These are phyloP conservation scores for Capsicum chinense DNA, from an alignment of 257 asterid genomes.

Conservation along the genomic window DNA sequence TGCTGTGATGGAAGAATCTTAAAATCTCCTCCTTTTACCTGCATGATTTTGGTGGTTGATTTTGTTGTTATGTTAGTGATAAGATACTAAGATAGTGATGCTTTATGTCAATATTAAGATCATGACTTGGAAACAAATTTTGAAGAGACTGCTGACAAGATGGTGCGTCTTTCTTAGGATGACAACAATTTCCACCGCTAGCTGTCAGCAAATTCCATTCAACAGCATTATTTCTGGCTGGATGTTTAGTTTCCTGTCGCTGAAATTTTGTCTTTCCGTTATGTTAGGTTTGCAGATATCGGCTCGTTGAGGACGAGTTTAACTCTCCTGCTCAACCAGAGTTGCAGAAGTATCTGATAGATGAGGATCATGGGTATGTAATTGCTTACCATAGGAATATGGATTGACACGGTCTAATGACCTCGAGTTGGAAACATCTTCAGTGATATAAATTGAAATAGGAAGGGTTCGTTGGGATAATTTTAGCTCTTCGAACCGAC, in stretches of 20 bases:
- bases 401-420: background rate
- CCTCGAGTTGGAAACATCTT: slow-evolving; percentile 15
- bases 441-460: slow-evolving; percentile 25
- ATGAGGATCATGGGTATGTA: slow-evolving; percentile 84
- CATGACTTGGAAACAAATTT: slow-evolving; percentile 5
- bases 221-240: slow-evolving; percentile 8
- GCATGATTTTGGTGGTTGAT: slow-evolving; percentile 15
- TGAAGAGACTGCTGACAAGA: background rate
- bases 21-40: background rate
- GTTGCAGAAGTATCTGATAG: slow-evolving; percentile 77
- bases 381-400: slow-evolving; percentile 12
- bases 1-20: background rate
- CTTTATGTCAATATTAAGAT: background rate
- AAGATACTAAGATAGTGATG: background rate
- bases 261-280: slow-evolving; percentile 21
- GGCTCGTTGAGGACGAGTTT: slow-evolving; percentile 84
- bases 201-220: background rate
- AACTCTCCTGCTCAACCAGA: slow-evolving; percentile 72
- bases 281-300: slow-evolving; percentile 84
- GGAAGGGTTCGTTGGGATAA: slow-evolving; percentile 32
- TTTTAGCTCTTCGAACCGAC: slow-evolving; percentile 24
- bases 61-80: background rate
- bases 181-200: background rate
- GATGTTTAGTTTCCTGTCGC: slow-evolving; percentile 19
- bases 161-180: background rate